Conservation (phyloP, 2,329 filamentous ascomycete genomes). For the Chaetoscypha palmicola region DNA sequence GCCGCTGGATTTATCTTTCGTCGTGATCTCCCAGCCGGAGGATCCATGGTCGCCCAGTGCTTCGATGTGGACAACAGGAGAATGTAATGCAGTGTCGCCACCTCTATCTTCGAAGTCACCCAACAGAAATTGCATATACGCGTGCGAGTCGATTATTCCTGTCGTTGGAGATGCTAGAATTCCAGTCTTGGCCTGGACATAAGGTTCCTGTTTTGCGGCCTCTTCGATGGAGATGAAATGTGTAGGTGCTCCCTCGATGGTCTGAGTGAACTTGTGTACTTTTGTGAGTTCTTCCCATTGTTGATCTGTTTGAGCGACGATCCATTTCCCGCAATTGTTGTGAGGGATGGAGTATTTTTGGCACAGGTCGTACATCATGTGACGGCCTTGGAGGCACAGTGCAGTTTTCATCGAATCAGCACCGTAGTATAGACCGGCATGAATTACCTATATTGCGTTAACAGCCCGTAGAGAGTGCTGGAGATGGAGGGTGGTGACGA, state of each 20-base stretch:
- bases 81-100: slow-evolving; percentile 65
- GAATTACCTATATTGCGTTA: slow-evolving; percentile 62
- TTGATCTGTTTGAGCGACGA: slow-evolving; percentile 72
- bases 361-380: slow-evolving; percentile 76
- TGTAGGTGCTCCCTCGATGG: slow-evolving; percentile 54
- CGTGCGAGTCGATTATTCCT: slow-evolving; percentile 84
- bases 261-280: slow-evolving; percentile 40
- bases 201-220: slow-evolving; percentile 60
- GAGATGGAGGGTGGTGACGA: not conserved
- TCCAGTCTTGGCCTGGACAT: slow-evolving; percentile 63
- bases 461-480: not conserved
- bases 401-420: slow-evolving; percentile 67
- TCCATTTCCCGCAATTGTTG: slow-evolving; percentile 81
- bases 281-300: slow-evolving; percentile 47
- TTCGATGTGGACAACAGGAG: slow-evolving; percentile 52
- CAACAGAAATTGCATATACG: slow-evolving; percentile 72
- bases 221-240: slow-evolving; percentile 60
- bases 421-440: slow-evolving; percentile 73
- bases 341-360: slow-evolving; percentile 58
- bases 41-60: slow-evolving; percentile 36
- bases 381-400: slow-evolving; percentile 72
- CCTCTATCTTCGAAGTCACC: slow-evolving; percentile 71
- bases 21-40: slow-evolving; percentile 62
- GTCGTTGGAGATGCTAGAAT: slow-evolving; percentile 80
- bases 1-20: slow-evolving; percentile 40